Percentiles rank a stretch among this genome's conserved stretches.
Evolutionary conservation across 768 basidiomycete species (phyloP).

Genomic region (Lentinula raphanica): DNA sequence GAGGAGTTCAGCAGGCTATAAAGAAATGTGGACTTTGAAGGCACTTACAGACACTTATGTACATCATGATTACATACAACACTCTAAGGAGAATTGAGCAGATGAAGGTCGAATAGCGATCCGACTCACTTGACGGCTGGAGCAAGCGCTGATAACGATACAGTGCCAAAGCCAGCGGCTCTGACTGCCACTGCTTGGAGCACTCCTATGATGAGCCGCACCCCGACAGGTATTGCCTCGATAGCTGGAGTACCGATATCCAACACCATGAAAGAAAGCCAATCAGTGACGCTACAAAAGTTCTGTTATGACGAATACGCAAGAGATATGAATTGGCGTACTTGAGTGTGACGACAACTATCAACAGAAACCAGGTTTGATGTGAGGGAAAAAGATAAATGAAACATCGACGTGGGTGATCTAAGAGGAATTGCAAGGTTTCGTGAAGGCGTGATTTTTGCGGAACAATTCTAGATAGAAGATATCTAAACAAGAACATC

Average conservation of each 20-base stretch:
- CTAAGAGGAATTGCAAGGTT: slow-evolving; percentile 86
- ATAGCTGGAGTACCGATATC: slow-evolving; percentile 78
- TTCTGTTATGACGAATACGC: not conserved
- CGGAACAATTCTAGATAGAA: slow-evolving; percentile 56
- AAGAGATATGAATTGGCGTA: slow-evolving; percentile 27
- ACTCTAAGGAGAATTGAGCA: slow-evolving; percentile 43
- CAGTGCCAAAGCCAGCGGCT: slow-evolving; percentile 81
- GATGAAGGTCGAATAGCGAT: slow-evolving; percentile 5
- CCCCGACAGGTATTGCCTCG: slow-evolving; percentile 61
- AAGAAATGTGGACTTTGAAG: too few species aligned
- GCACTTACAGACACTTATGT: slow-evolving; percentile 71
- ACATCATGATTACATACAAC: slow-evolving; percentile 92
- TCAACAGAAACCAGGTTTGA: slow-evolving; percentile 88
- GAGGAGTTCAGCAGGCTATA: not conserved
- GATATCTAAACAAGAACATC: slow-evolving; percentile 53
- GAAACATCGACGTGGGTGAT: slow-evolving; percentile 91
- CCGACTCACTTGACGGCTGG: slow-evolving; percentile 79
- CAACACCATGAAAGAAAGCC: slow-evolving; percentile 83
- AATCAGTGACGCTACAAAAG: slow-evolving; percentile 63
- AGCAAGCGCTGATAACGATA: slow-evolving; percentile 67
- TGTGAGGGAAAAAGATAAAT: slow-evolving; percentile 89
- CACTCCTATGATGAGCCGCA: slow-evolving; percentile 67
- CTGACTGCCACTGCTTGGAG: slow-evolving; percentile 80
- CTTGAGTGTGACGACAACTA: slow-evolving; percentile 66
- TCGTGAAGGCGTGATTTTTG: slow-evolving; percentile 58